Evolutionary conservation across 306 rosid genomes (phyloP), one percentile per base, ranked within the genome.

Genomic region (Ormosia semicastrata): DNA sequence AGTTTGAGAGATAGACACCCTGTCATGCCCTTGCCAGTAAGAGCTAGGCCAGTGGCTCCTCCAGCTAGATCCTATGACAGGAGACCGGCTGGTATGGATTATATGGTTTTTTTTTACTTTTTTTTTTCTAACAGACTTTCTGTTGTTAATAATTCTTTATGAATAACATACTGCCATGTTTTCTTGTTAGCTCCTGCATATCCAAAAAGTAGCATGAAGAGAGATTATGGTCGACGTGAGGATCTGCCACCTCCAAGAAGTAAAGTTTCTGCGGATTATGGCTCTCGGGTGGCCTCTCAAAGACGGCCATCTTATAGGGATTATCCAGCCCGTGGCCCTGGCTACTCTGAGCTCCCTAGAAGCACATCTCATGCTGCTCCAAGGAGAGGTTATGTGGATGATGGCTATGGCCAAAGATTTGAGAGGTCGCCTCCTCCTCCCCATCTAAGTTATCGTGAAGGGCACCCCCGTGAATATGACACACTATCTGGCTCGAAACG

Each of bases 331-430:
- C 96, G 87, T 69, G 92, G 88, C 52, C 88, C 91, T 85, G 88
- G 85, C 67, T 93, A 88, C 81, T 71, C 93, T 69, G 98, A 92
- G 24, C 80, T 85, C 57, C 97, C 88, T 59, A 83, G 94, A 73
- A 89, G 84, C 74, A 71, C 91, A 12, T 85, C 98, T 34, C 93
- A 88, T 56, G 18, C 85, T 53, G 82, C 82, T 12, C 75, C 90
- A 3, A 89, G 97, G 89, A 90, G 98, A 85, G 88, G 87, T 83
- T 92, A 93, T 83, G 88, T 87, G 40, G 99, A 96, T 78, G 98
- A 93, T 68, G 91, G 89, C 66, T 92, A 91, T 83, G 86, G 85
- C 40, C 97, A 84, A 71, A 89, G 97, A 85, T 91, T 92, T 81
- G 98, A 92, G 69, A 91, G 99, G 82, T 86, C 90, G 65, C 86